Evolutionary conservation across 768 basidiomycete genomes (phyloP).

Genomic region (Agaricus subrufescens): DNA sequence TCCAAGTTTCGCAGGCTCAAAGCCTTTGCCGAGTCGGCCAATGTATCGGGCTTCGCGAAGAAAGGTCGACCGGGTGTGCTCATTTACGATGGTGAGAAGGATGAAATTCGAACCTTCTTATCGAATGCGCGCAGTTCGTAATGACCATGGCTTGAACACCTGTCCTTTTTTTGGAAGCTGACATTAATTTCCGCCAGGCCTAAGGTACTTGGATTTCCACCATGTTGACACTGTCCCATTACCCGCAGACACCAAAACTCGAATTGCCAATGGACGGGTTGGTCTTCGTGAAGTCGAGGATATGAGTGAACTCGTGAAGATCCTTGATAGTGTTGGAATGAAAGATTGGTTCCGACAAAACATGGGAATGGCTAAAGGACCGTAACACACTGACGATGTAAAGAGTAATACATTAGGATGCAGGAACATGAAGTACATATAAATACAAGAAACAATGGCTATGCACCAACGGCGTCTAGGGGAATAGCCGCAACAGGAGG

Average conservation of each 20-base stretch:
- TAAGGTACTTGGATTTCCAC: slow-evolving; percentile 40
- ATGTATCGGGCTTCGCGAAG: slow-evolving; percentile 39
- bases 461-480: slow-evolving; percentile 27
- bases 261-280: slow-evolving; percentile 20
- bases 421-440: neutral
- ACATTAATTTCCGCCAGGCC: slow-evolving; percentile 16
- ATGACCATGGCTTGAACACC: neutral
- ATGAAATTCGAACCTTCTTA: slow-evolving; percentile 30
- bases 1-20: slow-evolving; percentile 38
- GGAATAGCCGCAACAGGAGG: slow-evolving; percentile 12
- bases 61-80: slow-evolving; percentile 39
- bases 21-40: slow-evolving; percentile 28
- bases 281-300: slow-evolving; percentile 33
- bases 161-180: neutral
- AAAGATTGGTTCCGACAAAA: slow-evolving; percentile 13
- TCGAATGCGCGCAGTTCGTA: slow-evolving; percentile 31
- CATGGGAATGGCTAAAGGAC: slow-evolving; percentile 13
- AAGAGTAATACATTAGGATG: neutral
- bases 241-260: slow-evolving; percentile 7
- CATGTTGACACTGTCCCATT: slow-evolving; percentile 33
- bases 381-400: neutral
- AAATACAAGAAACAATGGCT: slow-evolving; percentile 7
- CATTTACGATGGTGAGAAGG: slow-evolving; percentile 33
- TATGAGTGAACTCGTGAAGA: slow-evolving; percentile 26
- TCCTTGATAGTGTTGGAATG: slow-evolving; percentile 6